Conservation (phyloP, 1,284 basidiomycete genomes). For the Cronartium ribicola region DNA sequence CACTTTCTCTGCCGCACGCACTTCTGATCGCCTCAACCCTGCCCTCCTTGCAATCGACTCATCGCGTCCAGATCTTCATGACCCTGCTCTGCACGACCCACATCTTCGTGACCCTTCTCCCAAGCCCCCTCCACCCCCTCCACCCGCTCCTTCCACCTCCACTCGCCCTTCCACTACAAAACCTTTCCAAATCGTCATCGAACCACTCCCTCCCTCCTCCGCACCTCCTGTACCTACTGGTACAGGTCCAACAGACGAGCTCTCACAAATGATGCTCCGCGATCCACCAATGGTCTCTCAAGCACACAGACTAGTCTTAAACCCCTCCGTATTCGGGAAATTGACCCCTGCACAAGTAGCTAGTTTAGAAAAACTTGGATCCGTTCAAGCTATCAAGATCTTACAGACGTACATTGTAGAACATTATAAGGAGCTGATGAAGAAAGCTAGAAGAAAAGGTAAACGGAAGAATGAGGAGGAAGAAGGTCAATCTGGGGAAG, state of each 20-base stretch:
- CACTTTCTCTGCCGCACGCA: neutral
- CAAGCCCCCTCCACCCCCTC: neutral
- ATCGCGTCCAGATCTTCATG: neutral
- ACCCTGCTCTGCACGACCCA: neutral
- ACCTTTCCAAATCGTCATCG: neutral
- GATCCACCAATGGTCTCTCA: constrained; percentile 29
- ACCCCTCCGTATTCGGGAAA: constrained; percentile 13
- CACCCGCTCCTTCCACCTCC: neutral
- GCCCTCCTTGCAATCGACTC: neutral
- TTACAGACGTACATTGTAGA: constrained; percentile 32
- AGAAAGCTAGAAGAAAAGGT: neutral
- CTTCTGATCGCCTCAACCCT: neutral
- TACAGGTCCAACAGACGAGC: constrained; percentile 5
- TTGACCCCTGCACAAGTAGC: constrained; percentile 8
- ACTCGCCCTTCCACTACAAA: neutral
- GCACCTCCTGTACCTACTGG: neutral
- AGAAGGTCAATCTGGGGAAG: neutral
- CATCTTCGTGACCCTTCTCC: constrained; percentile 13
- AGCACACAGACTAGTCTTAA: constrained; percentile 13
- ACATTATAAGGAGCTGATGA: constrained; percentile 25
- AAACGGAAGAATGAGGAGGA: neutral
- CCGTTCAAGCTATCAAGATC: constrained; percentile 26
- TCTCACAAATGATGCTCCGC: constrained; percentile 9
- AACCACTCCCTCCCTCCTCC: neutral
- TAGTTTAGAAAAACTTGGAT: constrained; percentile 16